Evolutionary conservation across 2,329 filamentous ascomycete genomes (phyloP).

Genomic region (Thielaviopsis euricoi): DNA sequence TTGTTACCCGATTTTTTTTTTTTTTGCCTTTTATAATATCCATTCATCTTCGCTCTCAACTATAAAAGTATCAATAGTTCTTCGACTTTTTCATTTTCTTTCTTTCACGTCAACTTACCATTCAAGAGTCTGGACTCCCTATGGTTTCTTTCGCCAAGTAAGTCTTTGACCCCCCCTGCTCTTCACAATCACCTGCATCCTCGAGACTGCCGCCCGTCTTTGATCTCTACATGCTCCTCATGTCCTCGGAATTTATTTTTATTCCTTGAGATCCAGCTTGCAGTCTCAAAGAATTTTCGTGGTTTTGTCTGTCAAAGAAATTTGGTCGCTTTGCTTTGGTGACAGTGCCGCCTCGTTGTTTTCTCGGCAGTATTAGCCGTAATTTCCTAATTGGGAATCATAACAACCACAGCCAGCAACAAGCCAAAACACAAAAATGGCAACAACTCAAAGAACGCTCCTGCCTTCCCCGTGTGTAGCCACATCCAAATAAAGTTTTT

Average conservation of each 20-base stretch:
- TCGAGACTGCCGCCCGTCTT: neutral
- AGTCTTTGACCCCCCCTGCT: neutral
- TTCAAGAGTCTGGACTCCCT: neutral
- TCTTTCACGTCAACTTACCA: neutral
- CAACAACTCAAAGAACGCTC: no score
- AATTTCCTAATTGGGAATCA: no score
- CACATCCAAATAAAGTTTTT: no score
- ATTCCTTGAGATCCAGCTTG: neutral
- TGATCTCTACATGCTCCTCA: neutral
- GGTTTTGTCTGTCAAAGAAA: no score
- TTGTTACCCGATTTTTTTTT: neutral
- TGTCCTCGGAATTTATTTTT: neutral
- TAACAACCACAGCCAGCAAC: no score
- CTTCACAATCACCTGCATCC: neutral
- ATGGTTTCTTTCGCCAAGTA: neutral
- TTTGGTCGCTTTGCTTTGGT: no score
- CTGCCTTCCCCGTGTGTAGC: no score
- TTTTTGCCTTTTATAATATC: neutral
- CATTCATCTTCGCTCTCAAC: neutral
- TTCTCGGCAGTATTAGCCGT: no score
- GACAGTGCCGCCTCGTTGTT: no score
- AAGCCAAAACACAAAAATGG: no score
- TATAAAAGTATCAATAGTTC: neutral
- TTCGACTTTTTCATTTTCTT: neutral
- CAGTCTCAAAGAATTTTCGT: no score